Evolutionary conservation across 495 filamentous ascomycete genomes (phyloP).

Genomic region (Lepraria neglecta): DNA sequence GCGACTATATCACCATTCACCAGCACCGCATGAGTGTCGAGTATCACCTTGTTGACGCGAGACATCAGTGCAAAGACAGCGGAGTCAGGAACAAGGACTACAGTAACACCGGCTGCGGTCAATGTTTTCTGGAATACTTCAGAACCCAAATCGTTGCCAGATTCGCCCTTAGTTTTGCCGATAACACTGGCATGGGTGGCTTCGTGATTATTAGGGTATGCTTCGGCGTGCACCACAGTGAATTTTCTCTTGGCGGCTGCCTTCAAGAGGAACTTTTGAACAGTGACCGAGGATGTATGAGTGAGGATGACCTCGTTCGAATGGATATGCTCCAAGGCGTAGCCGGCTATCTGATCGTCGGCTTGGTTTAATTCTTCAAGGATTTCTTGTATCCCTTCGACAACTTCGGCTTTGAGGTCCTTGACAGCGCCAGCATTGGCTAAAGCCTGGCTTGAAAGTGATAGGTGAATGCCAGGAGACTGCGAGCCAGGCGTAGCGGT

Average conservation of each 20-base stretch:
- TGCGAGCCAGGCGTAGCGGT: constrained; percentile 42
- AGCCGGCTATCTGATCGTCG: constrained; percentile 80
- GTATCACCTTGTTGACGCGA: constrained; percentile 85
- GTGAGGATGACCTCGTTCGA: constrained; percentile 84
- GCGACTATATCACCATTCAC: constrained; percentile 80
- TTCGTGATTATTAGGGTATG: constrained; percentile 61
- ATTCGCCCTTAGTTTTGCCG: constrained; percentile 38
- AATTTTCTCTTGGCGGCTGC: constrained; percentile 82
- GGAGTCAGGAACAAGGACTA: constrained; percentile 75
- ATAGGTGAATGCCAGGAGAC: constrained; percentile 35
- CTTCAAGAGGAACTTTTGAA: constrained; percentile 78
- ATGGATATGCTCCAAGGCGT: constrained; percentile 83
- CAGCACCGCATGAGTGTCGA: constrained; percentile 76
- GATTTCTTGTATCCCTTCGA: constrained; percentile 83
- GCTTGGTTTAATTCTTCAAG: constrained; percentile 84
- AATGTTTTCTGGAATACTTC: constrained; percentile 68
- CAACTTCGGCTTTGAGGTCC: constrained; percentile 78
- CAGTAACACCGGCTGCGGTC: constrained; percentile 65
- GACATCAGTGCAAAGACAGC: constrained; percentile 89
- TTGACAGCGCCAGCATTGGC: constrained; percentile 30
- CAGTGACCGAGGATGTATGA: constrained; percentile 69
- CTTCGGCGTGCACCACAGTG: constrained; percentile 74
- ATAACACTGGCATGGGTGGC: constrained; percentile 53
- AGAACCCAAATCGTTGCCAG: constrained; percentile 45
- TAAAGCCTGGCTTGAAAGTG: constrained; percentile 21